Evolutionary conservation across 1,139 yeast genomes (phyloP), one percentile per base, ranked within the genome.

Genomic region (Magnusiomyces clavatus): DNA sequence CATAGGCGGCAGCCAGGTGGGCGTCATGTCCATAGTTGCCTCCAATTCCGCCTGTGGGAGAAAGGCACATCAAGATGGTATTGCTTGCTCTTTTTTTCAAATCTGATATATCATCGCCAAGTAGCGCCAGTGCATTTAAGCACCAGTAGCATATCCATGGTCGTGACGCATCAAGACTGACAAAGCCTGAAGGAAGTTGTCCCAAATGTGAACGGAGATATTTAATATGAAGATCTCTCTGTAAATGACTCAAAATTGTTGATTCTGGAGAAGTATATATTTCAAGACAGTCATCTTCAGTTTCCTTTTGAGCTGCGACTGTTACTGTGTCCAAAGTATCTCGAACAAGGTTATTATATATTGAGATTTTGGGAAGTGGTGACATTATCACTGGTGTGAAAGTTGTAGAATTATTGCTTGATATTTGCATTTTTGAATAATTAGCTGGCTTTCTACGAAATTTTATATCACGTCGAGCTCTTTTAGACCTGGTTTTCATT

Each of bases 111-210:
- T 64, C 64, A n/a, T 58, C 60, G 0, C 73, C 74, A 24, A 82
- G 57, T 2, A 80, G 52, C 4, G 65, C 59, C 46, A 76, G 58
- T 0, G 89, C 74, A 64, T 88, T 89, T 43, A 78, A 62, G 1
- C 84, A 69, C 98, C 98, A 92, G 66, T 86, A 90, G 2, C 85
- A 57, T 66, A 92, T 70, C 98, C 98, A 94, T 0, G 96, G 83
- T 57, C 86, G 90, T 24, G 95, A 86, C 0, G 97, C 92, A 67
- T 92, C 97, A 47, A 87, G 71, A 0, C 72, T 69, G 48, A 70
- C 67, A 67, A 74, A 77, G 45, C 68, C 62, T 2, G 66, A 59
- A 0, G 89, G 85, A 34, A 86, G 73, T 34, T 75, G 72, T 34
- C 65, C 67, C 24, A 86, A 68, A 46, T 74, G 72, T 29, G 64